Base-by-base conservation (phyloP, 1,139 yeast genomes). In the Yamadazyma spencermartinsiae region DNA sequence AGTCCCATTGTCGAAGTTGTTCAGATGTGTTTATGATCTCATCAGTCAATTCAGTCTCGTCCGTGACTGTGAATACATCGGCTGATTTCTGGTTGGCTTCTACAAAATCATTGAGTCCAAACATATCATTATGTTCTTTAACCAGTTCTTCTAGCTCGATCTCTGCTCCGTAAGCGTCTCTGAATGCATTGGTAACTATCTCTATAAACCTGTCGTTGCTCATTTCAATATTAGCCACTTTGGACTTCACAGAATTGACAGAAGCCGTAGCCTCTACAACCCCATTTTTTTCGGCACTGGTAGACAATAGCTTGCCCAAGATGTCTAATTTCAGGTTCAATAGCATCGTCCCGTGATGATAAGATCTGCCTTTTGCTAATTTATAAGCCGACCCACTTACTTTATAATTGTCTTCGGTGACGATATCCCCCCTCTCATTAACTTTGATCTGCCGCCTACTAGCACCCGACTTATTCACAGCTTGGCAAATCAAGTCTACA, bases 271-370 rank as follows among this genome's bases (percentile, higher is more conserved):
- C 80, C 18, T 68, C 74, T 31, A 80, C 75, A 0, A 51, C 47
- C 0, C 84, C 79, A 29, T 72, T 60, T n/a, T 61, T 54, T 2
- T 61, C 50, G 9, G 62, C 62, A 30, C 70, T 71, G 1, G 41
- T 40, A 9, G 43, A 35, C 41, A 92, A 65, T 10, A 88, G 56
- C 19, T 78, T 68, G 1, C 80, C 68, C 43, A 92, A 66, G 1
- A 72, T 63, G 18, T 71, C 72, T 21, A 94, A 63, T 35, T 80
- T 68, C 41, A 95, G 82, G 39, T 76, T 66, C 14, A 94, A 65
- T 10, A 94, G 68, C 97, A 94, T 88, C 0, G 99, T 94, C 0
- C 98, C 98, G 62, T 94, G 99, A 57, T 94, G 98, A 49, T 90
- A 85, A 3, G 96, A 83, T 49, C 80, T 80, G 0, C 95, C 94